Evolutionary conservation across 1,284 basidiomycete species (phyloP), one percentile per base, ranked within the genome.

Genomic region (Malassezia brasiliensis): DNA sequence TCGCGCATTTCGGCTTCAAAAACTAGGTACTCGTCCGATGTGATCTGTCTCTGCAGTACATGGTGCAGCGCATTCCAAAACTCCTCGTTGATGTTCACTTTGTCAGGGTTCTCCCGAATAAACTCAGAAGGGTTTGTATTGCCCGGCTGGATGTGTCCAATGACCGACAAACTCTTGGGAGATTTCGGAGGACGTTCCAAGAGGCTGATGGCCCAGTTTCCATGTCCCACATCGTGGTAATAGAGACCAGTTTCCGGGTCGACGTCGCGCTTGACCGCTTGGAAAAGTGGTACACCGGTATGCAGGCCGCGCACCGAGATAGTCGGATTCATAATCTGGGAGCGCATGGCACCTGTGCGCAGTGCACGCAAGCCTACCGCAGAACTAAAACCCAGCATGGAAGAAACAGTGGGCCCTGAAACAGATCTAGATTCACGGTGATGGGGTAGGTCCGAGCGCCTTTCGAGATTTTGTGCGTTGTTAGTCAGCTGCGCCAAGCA

Each of bases 21-120:
- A 10, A 60, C 47, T 22, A 74, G 56, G 41, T 63, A 45, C 11
- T 63, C 64, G 46, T 74, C 72, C 30, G 66, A 34, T 7, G 63
- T 53, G 1, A 69, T 64, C 14, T 68, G 52, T 37, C 56, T 54
- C 47, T 66, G 59, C 30, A 74, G 63, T 15, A 64, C 59, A 6
- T 56, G 52, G 51, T 74, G 72, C 54, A 74, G 52, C 34, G 63
- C 54, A 32, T 56, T 47, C 59, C 63, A 65, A 22, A 72, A 70
- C 1, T 52, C 56, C 2, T 51, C 46, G 51, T 74, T 71, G 46
- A 60, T 59, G 34, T 57, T 60, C 25, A 67, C 46, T 11, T 57
- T 50, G 55, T 67, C 67, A 2, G 68, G 66, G 19, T 65, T 54
- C 7, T 46, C 51, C 12, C 66, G 62, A 14, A 63, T 34, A n/a